These are phyloP conservation scores for Jasminum sambac DNA, from an alignment of 257 asterid species.

Conservation along the genomic window DNA sequence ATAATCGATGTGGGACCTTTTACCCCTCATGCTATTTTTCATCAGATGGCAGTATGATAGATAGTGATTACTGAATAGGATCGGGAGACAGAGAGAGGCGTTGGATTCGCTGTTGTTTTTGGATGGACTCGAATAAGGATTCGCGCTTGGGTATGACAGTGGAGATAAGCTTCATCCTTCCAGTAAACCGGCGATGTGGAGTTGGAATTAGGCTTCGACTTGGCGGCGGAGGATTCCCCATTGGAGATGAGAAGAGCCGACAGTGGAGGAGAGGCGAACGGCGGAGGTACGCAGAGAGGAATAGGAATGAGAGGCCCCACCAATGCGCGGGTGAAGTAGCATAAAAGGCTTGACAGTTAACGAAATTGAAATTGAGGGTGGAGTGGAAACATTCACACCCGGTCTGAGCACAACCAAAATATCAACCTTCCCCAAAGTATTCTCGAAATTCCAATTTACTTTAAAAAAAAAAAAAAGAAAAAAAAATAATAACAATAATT, in stretches of 20 bases:
- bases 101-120: constrained; percentile 28
- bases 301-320: constrained; percentile 25
- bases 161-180: constrained; percentile 42
- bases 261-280: constrained; percentile 7
- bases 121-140: constrained; percentile 34
- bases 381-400: too few species aligned
- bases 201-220: constrained; percentile 13
- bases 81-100: constrained; percentile 40
- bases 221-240: constrained; percentile 32
- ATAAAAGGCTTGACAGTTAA: not conserved
- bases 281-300: constrained; percentile 15
- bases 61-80: constrained; percentile 35
- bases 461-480: too few species aligned
- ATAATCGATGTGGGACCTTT: too few species aligned
- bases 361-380: not conserved
- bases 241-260: constrained; percentile 16
- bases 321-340: not conserved
- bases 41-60: not conserved
- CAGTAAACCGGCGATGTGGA: constrained; percentile 8
- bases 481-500: too few species aligned
- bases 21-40: too few species aligned
- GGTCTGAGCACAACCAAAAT: too few species aligned
- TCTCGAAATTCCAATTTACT: too few species aligned
- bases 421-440: too few species aligned
- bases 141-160: constrained; percentile 40